Base-by-base conservation (phyloP, 1,139 yeast species). In the Blastobotrys raffinosifermentans region DNA sequence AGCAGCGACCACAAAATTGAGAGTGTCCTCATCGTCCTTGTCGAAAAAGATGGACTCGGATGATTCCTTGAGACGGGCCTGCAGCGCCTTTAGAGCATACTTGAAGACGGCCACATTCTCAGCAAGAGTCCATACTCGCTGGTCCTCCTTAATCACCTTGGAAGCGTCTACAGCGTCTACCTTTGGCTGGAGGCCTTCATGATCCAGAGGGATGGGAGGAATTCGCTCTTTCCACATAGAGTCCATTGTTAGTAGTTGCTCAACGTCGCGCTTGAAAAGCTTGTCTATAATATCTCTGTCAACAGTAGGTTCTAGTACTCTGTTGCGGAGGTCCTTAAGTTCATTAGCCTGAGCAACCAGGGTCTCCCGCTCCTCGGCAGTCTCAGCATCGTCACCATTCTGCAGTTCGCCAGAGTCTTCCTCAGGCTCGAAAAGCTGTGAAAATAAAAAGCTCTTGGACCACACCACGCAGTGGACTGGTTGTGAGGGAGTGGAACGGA, bases 381-480 rank as follows among this genome's bases (percentile, higher is more conserved):
- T 58, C 18, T 54, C 60, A 4, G 43, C 49, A 20, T 45, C 44
- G 11, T 42, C 48, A 19, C 72, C 70, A 32, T 70, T 66, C 53
- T 79, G 80, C 29, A 73, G 77, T 2, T 82, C 76, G 36, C 79
- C 80, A 19, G 67, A 67, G 16, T 60, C 67, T 2, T 60, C 58
- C 9, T 58, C 64, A 11, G 70, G 70, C 18, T 67, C 89, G 59
- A 87, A 91, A 37, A 93, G 66, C 55, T 87, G 94, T 26, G 75
- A 70, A 55, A 89, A 87, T 38, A 93, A 63, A 55, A 85, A 93
- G 51, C 83, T 86, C 54, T 93, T 93, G 10, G 97, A 95, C 98
- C 99, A 93, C 0, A 94, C 94, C 29, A 93, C 81, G 57, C 96
- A 86, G 56, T 93, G 99, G 7, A 91, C 81, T 0, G 97, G 97